Conservation (phyloP, 2,329 filamentous ascomycete genomes). For the Sarocladium oryzae region DNA sequence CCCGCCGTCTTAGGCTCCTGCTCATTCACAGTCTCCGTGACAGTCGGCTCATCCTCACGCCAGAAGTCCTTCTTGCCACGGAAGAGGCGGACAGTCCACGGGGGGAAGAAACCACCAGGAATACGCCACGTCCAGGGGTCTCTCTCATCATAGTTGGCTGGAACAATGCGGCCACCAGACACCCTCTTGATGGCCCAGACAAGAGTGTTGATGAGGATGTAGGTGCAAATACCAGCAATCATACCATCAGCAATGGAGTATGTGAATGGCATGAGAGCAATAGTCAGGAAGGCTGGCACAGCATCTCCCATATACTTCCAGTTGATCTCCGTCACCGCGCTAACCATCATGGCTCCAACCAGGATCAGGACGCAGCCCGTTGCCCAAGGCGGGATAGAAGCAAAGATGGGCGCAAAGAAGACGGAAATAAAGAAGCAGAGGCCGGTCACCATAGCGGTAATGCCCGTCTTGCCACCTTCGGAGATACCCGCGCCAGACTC, state of each 20-base stretch:
- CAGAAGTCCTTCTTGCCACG: slow-evolving; percentile 71
- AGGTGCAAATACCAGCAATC: slow-evolving; percentile 72
- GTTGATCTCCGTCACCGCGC: slow-evolving; percentile 75
- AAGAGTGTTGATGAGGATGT: slow-evolving; percentile 66
- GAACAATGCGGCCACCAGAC: slow-evolving; percentile 64
- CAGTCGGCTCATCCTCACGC: slow-evolving; percentile 32
- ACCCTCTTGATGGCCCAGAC: slow-evolving; percentile 63
- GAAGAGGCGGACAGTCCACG: slow-evolving; percentile 60
- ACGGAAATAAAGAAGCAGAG: slow-evolving; percentile 81
- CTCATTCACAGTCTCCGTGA: slow-evolving; percentile 6
- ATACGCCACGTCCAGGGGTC: slow-evolving; percentile 77
- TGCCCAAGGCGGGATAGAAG: slow-evolving; percentile 82
- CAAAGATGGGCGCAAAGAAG: slow-evolving; percentile 87
- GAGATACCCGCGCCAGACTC: slow-evolving; percentile 88
- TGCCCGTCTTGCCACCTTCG: slow-evolving; percentile 76
- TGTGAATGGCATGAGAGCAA: slow-evolving; percentile 82
- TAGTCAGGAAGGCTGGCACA: slow-evolving; percentile 76
- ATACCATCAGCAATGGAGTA: slow-evolving; percentile 85
- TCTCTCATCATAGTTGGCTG: slow-evolving; percentile 68
- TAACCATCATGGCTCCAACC: slow-evolving; percentile 82
- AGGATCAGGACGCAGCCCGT: slow-evolving; percentile 84
- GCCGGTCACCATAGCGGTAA: slow-evolving; percentile 75
- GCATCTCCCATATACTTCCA: slow-evolving; percentile 82
- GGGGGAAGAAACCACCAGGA: slow-evolving; percentile 66
- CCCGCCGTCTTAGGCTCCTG: slow-evolving; percentile 13